Conservation (phyloP, 139 green algal genomes). For the Diplosphaera chodatii region DNA sequence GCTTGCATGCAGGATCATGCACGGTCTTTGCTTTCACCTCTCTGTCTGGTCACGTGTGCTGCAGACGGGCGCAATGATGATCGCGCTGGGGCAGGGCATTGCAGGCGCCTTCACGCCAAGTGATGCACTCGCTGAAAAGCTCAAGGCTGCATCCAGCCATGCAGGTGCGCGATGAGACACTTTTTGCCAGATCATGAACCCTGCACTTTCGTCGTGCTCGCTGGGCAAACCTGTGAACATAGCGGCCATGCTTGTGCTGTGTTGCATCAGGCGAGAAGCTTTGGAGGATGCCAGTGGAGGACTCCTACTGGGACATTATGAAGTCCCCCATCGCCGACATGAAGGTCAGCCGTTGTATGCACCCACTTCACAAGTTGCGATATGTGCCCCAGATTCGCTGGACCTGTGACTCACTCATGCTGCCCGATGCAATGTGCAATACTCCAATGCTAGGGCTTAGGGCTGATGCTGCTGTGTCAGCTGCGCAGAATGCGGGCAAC, state of each 20-base stretch:
- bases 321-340: conserved; percentile 78
- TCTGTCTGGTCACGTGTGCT: too few species aligned
- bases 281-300: conserved; percentile 94
- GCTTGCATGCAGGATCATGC: background rate
- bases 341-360: conserved; percentile 70
- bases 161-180: background rate
- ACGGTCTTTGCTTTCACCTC: background rate
- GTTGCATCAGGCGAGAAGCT: conserved; percentile 63
- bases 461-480: too few species aligned
- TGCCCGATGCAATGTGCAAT: too few species aligned
- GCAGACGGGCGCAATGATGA: conserved; percentile 85
- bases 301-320: conserved; percentile 78
- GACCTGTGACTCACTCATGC: too few species aligned
- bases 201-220: background rate
- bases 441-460: too few species aligned
- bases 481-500: conserved; percentile 26
- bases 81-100: conserved; percentile 80
- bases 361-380: too few species aligned
- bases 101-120: conserved; percentile 69
- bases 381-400: too few species aligned
- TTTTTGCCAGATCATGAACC: too few species aligned
- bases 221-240: background rate
- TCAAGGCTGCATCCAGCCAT: conserved; percentile 38
- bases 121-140: conserved; percentile 48
- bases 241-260: background rate